Conservation (phyloP, 257 asterid species). For the Ballota nigra region DNA sequence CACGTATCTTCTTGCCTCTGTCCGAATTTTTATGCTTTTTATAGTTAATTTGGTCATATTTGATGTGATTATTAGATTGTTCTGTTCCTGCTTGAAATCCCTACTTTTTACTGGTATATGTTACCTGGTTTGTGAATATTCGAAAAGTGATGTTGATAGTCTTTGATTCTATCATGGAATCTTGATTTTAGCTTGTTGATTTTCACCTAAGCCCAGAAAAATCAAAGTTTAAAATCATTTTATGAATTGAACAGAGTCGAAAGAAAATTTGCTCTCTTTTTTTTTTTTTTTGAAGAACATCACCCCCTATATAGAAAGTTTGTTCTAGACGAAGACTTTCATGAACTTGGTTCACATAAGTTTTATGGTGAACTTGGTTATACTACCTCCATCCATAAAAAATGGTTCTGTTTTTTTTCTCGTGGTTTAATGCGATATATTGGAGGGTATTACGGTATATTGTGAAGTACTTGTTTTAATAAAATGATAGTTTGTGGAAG, state of each 20-base stretch:
- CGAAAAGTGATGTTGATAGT: background rate
- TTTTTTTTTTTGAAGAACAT: no score
- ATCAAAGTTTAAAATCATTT: background rate
- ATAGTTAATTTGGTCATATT: background rate
- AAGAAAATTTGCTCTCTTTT: background rate
- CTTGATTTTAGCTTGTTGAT: background rate
- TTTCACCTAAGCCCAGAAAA: background rate
- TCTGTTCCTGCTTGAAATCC: background rate
- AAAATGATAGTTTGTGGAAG: no score
- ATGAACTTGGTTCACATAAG: background rate
- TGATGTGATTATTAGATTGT: background rate
- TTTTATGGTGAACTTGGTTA: background rate
- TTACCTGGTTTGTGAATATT: background rate
- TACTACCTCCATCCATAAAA: no score
- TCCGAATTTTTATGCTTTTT: no score
- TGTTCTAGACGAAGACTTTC: background rate
- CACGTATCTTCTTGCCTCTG: no score
- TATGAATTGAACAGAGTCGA: background rate
- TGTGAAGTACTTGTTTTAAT: no score
- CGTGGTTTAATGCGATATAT: no score
- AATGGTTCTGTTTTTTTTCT: no score
- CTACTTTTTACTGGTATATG: background rate
- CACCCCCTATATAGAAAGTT: background rate
- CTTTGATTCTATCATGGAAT: background rate
- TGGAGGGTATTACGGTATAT: no score